Evolutionary conservation across 768 basidiomycete species (phyloP).

Genomic region (Rhodotorula kratochvilovae): DNA sequence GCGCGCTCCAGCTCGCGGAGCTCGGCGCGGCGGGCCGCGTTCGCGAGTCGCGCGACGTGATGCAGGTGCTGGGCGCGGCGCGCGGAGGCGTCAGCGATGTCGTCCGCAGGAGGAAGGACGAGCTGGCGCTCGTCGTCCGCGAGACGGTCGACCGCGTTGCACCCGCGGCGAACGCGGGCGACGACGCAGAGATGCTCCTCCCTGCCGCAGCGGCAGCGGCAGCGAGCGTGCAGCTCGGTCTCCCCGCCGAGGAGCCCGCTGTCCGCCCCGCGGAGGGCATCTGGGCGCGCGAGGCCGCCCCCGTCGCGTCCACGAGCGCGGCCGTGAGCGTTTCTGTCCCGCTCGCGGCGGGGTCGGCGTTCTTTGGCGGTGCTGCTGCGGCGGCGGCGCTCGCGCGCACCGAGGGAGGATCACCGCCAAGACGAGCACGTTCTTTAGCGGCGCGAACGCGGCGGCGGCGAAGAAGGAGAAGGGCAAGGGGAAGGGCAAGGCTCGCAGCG

Average conservation of each 20-base stretch:
- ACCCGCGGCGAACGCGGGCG: neutral
- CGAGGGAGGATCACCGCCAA: neutral
- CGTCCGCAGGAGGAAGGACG: slow-evolving; percentile 28
- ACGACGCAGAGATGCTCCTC: neutral
- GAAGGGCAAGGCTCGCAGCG: neutral
- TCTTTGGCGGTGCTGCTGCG: slow-evolving; percentile 3
- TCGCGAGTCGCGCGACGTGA: slow-evolving; percentile 62
- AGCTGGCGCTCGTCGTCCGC: slow-evolving; percentile 48
- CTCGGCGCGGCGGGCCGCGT: slow-evolving; percentile 49
- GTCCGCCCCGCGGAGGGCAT: slow-evolving; percentile 17
- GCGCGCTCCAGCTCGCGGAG: slow-evolving; percentile 59
- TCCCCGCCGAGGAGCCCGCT: slow-evolving; percentile 22
- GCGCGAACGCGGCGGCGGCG: no score
- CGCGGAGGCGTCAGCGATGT: slow-evolving; percentile 33
- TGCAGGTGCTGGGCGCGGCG: slow-evolving; percentile 11
- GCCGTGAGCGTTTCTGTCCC: neutral
- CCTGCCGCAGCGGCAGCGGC: neutral
- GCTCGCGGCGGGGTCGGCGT: neutral
- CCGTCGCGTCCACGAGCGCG: slow-evolving; percentile 3
- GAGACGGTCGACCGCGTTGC: slow-evolving; percentile 50
- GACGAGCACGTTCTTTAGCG: slow-evolving; percentile 25
- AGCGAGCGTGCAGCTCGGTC: slow-evolving; percentile 1
- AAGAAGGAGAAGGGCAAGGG: slow-evolving; percentile 16
- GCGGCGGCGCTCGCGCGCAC: neutral
- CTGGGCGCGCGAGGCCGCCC: neutral